A percentile compares a stretch with the other conserved stretches of the same genome.
Conservation (phyloP, 164 flowering plant species). For the Nelumbo lutea region DNA sequence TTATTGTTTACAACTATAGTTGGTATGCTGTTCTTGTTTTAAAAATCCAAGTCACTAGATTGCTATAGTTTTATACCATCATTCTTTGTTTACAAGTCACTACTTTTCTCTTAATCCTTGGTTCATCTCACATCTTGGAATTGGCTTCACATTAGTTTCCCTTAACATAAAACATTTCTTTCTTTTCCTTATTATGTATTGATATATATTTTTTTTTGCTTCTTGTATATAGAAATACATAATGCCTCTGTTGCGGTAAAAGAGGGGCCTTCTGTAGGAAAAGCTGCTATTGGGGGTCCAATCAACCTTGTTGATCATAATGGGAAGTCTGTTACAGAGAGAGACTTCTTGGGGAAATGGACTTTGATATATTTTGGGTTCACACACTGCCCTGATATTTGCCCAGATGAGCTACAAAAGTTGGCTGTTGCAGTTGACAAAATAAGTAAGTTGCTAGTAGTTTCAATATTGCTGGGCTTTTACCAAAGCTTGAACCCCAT, state of each 20-base stretch:
- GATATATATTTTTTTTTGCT: neutral
- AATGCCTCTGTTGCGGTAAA: slow-evolving; percentile 54
- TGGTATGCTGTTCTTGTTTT: too few species aligned
- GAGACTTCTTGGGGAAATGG: slow-evolving; percentile 78
- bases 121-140: too few species aligned
- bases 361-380: slow-evolving; percentile 89
- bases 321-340: slow-evolving; percentile 74
- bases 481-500: too few species aligned
- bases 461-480: neutral
- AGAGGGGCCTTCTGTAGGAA: slow-evolving; percentile 85
- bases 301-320: slow-evolving; percentile 77
- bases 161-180: neutral
- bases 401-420: slow-evolving; percentile 89
- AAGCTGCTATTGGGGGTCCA: slow-evolving; percentile 93
- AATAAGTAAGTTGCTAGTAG: slow-evolving; percentile 61
- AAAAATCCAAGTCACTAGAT: too few species aligned
- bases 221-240: slow-evolving; percentile 47
- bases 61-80: too few species aligned
- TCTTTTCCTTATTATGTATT: neutral
- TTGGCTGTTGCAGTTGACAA: slow-evolving; percentile 84
- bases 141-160: neutral
- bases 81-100: too few species aligned
- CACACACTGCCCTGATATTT: slow-evolving; percentile 97
- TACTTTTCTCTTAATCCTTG: too few species aligned
- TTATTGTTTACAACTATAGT: too few species aligned